Conservation (phyloP, 495 filamentous ascomycete species). For the Penicillium pulvis region DNA sequence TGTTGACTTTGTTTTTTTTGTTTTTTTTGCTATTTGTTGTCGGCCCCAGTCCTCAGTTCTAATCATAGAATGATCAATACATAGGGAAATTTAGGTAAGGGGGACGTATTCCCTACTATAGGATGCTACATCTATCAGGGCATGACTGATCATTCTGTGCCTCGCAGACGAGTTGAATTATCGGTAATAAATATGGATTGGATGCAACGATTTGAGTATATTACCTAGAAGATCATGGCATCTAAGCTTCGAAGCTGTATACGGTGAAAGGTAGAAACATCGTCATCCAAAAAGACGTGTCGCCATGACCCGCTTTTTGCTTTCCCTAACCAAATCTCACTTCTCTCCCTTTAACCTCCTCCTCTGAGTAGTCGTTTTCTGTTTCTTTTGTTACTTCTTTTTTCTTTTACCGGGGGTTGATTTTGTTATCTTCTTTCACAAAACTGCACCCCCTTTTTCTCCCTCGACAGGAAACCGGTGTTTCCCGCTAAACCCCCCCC, state of each 20-base stretch:
- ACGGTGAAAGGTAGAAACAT: background rate
- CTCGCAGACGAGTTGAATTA: background rate
- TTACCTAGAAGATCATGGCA: too few relatives aligned
- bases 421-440: slow-evolving; percentile 22
- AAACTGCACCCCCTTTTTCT: slow-evolving; percentile 53
- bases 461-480: slow-evolving; percentile 26
- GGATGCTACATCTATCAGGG: too few relatives aligned
- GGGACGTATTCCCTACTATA: background rate
- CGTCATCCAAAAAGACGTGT: background rate
- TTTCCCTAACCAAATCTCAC: slow-evolving; percentile 4
- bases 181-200: background rate
- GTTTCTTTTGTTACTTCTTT: slow-evolving; percentile 20
- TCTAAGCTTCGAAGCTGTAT: background rate
- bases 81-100: background rate
- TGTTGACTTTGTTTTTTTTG: background rate
- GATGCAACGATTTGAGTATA: too few relatives aligned
- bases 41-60: background rate
- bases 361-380: slow-evolving; percentile 1
- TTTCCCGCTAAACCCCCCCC: slow-evolving; percentile 37
- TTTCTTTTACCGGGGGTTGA: slow-evolving; percentile 11
- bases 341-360: slow-evolving; percentile 18
- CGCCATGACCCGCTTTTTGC: slow-evolving; percentile 20
- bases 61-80: background rate
- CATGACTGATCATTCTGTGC: background rate
- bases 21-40: background rate